phyloP scores from a whole-genome alignment of 1,284 basidiomycete genomes.

The Rhodotorula glutinis region DNA sequence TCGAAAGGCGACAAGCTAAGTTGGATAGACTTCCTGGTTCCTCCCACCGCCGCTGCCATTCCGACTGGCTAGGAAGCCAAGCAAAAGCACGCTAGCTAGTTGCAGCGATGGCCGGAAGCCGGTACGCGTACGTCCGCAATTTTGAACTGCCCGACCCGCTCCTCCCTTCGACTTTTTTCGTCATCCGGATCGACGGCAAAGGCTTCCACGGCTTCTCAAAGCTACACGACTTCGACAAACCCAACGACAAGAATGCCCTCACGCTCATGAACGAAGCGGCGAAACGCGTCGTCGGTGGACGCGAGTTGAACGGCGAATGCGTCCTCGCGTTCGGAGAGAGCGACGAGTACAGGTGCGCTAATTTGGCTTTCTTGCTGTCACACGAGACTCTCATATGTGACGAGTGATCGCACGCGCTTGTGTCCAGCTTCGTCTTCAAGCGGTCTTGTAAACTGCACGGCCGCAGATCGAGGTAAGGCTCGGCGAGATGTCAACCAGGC shows the following conservation, averaged over 20 bases:
- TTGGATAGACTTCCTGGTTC: neutral
- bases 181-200: constrained; percentile 88
- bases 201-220: constrained; percentile 94
- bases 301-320: constrained; percentile 62
- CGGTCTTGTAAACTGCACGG: constrained; percentile 74
- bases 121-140: constrained; percentile 82
- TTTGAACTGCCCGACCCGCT: constrained; percentile 87
- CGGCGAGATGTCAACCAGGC: neutral
- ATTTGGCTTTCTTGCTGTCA: too few relatives aligned
- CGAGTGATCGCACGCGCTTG: neutral
- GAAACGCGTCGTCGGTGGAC: constrained; percentile 64
- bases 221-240: constrained; percentile 77
- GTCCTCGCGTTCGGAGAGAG: constrained; percentile 91
- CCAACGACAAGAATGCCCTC: constrained; percentile 84
- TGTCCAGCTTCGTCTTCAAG: constrained; percentile 74
- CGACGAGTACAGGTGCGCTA: constrained; percentile 92
- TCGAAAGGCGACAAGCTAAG: too few relatives aligned
- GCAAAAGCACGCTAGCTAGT: neutral
- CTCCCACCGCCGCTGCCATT: neutral
- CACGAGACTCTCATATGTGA: too few relatives aligned
- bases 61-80: too few relatives aligned
- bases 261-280: constrained; percentile 92
- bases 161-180: constrained; percentile 77
- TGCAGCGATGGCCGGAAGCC: constrained; percentile 76
- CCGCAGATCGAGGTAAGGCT: constrained; percentile 62